These are phyloP conservation scores for Xerocomellus intermedius DNA, from an alignment of 768 basidiomycete species.

Conservation along the genomic window DNA sequence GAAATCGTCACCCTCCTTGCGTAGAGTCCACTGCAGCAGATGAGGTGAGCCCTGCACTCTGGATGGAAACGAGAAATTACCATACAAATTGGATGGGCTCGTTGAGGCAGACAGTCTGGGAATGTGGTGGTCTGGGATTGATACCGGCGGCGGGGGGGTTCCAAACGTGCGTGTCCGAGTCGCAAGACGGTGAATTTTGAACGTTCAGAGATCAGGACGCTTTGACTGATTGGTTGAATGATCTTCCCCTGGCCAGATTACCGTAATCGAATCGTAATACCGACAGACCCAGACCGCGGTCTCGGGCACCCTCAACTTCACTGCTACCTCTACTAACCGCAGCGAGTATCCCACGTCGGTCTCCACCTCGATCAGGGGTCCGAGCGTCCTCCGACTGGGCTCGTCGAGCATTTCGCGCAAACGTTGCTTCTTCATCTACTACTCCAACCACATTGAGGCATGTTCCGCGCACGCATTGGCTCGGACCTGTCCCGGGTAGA, in stretches of 20 bases:
- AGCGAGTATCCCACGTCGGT: slow-evolving; percentile 58
- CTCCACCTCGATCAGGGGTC: slow-evolving; percentile 55
- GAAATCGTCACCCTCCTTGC: no score
- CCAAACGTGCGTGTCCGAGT: no score
- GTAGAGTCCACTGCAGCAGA: neutral
- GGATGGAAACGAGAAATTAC: neutral
- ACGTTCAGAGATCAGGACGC: no score
- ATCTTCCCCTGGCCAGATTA: neutral
- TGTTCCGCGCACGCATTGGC: slow-evolving; percentile 56
- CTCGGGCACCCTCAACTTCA: no score
- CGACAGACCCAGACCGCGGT: neutral
- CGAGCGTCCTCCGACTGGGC: slow-evolving; percentile 53
- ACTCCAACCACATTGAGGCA: slow-evolving; percentile 74
- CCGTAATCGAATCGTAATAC: neutral
- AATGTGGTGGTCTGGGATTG: neutral
- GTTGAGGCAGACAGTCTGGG: neutral
- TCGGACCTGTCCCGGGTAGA: slow-evolving; percentile 53
- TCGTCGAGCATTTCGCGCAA: slow-evolving; percentile 49
- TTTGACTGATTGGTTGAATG: neutral
- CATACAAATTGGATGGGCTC: neutral
- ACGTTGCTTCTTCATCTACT: slow-evolving; percentile 61
- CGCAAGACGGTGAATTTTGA: no score
- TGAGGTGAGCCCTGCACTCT: neutral
- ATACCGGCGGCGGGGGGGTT: neutral
- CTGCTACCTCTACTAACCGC: slow-evolving; percentile 19